These are phyloP conservation scores for Lachnellula cervina DNA, from an alignment of 2,329 filamentous ascomycete genomes.

Conservation along the genomic window DNA sequence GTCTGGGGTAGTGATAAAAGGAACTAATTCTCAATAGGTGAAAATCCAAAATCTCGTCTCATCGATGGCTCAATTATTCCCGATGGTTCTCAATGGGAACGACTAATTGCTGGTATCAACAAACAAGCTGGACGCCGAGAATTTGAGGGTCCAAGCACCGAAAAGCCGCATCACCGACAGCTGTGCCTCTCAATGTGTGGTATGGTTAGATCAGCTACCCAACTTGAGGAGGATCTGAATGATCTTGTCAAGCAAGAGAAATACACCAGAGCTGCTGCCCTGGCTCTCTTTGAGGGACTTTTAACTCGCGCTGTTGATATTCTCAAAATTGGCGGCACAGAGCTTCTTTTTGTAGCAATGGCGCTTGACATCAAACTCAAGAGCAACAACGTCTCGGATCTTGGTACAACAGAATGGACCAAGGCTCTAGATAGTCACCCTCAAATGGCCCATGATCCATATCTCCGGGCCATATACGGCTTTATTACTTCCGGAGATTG, in stretches of 20 bases:
- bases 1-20: neutral
- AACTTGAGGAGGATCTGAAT: slow-evolving; percentile 41
- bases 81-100: slow-evolving; percentile 53
- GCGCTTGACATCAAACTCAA: slow-evolving; percentile 59
- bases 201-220: slow-evolving; percentile 56
- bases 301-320: slow-evolving; percentile 64
- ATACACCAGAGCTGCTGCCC: slow-evolving; percentile 73
- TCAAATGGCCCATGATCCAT: slow-evolving; percentile 62
- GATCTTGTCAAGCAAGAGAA: slow-evolving; percentile 42
- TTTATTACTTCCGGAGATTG: slow-evolving; percentile 75
- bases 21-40: slow-evolving; percentile 35
- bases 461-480: slow-evolving; percentile 73
- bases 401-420: slow-evolving; percentile 28
- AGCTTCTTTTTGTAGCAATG: slow-evolving; percentile 64
- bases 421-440: slow-evolving; percentile 25
- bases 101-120: slow-evolving; percentile 58
- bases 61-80: slow-evolving; percentile 38
- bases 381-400: slow-evolving; percentile 37
- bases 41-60: slow-evolving; percentile 44
- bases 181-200: slow-evolving; percentile 71
- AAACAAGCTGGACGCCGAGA: slow-evolving; percentile 56
- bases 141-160: slow-evolving; percentile 60
- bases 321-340: slow-evolving; percentile 62
- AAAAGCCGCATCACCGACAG: slow-evolving; percentile 65
- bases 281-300: slow-evolving; percentile 69